Base-by-base conservation (phyloP, 306 rosid species). In the Cicer chorassanicum region DNA sequence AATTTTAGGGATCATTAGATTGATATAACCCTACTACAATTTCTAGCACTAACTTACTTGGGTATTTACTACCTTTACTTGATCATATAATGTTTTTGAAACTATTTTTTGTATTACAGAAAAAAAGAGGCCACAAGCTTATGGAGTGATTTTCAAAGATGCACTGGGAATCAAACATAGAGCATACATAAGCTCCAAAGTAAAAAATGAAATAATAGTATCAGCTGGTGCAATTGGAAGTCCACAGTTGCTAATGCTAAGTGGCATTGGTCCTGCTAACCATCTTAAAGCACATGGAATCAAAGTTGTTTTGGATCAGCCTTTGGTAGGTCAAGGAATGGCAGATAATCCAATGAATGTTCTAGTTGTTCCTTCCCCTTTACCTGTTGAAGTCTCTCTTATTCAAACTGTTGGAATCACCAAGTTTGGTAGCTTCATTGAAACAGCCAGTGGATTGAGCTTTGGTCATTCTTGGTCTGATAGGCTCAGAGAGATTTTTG, bases 181-280 rank as follows among this genome's bases (percentile, higher is more conserved):
- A 76, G 91, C 96, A 51, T 59, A 21, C 76, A 50, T 87, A 42
- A 77, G n/a, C 4, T 51, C 7, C 18, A 54, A 73, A 10, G 13
- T 53, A 36, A 81, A 74, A 72, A 86, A 75, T 79, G 89, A 88
- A 86, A 78, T 92, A 12, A 86, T 92, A 1, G 16, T 90, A 36
- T 83, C 91, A 73, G 92, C 92, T 11, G 90, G 96, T 9, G 98
- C 94, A 18, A 75, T 92, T 78, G 96, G 92, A 11, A 92, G 92
- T 67, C 92, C 94, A 72, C 92, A 88, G 44, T 1, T 90, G 42
- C 43, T 90, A 73, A 89, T 92, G 92, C 57, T 90, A 67, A 92
- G 96, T 57, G 90, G 92, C 0, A 64, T 92, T 62, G 96, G 98
- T 34, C 91, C 92, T 0, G 86, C 85, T 9, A 65, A 48, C 5